Base-by-base conservation (phyloP, 108 stramenopile genomes). In the Cylindrotheca closterium region DNA sequence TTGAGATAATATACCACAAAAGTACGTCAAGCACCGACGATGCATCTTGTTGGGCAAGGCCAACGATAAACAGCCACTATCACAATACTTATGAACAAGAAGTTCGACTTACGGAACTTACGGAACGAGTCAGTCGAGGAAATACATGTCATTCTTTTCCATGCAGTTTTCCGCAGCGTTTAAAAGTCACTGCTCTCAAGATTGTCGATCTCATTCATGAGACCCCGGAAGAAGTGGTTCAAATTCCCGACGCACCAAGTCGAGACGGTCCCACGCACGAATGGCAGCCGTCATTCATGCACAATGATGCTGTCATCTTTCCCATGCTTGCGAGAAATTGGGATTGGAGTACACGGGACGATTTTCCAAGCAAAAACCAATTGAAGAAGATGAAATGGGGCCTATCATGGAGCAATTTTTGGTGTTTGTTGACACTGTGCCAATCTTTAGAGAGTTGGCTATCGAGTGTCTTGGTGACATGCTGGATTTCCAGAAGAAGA, bases 381-480 rank as follows among this genome's bases (percentile, higher is more conserved):
- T 63, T 33, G 69, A 73, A 30, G 63, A 65, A 34, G 63, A 83
- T 65, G 58, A 77, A 50, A 46, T 75, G 63, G 58, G 73, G 42
- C 61, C 55, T 50, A 54, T 81, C 48, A 22, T 87, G 53, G 34
- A 71, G 27, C 69, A 88, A 59, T 58, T 77, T 3, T 93, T 88
- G 60, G 81, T 87, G 26, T 93, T 93, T 74, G 77, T 90, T 1
- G 92, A 93, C 71, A 78, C 85, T 78, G 92, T 93, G 3, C 92
- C 92, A 2, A 67, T 84, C 17, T 93, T 93, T 68, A 74, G 92
- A 21, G 88, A 93, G 4, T 58, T 93, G 29, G 92, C 88, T 8
- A 82, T 84, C 8, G 64, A 72, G 47, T 70, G 77, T 17, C 65
- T 93, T 80, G 79, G 83, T 18, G 77, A 82, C 37, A 90, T 90